phyloP scores from a whole-genome alignment of 495 filamentous ascomycete genomes.

The Daldinia decipiens region DNA sequence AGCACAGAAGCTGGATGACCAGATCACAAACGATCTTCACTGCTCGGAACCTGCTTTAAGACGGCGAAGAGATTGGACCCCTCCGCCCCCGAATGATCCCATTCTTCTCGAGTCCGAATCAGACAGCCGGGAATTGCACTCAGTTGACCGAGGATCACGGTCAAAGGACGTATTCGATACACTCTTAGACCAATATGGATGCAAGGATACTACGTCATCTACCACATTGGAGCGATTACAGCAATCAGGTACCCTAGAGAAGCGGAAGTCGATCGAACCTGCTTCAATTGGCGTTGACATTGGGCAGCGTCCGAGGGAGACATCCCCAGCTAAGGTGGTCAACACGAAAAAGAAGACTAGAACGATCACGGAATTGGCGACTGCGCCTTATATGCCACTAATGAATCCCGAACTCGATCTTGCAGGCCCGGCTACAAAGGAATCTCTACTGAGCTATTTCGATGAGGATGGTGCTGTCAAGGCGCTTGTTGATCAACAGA shows the following conservation, averaged over 20 bases:
- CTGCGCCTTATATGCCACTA: conserved; percentile 71
- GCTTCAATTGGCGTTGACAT: conserved; percentile 45
- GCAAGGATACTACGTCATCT: conserved; percentile 28
- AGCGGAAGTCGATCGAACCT: conserved; percentile 63
- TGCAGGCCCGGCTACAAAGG: conserved; percentile 41
- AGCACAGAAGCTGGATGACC: conserved; percentile 4
- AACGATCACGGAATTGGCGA: conserved; percentile 88
- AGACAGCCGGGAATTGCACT: conserved; percentile 42
- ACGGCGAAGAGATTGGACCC: conserved; percentile 68
- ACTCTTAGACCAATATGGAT: conserved; percentile 49
- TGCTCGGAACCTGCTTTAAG: conserved; percentile 57
- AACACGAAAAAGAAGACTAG: conserved; percentile 74
- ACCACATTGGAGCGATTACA: neutral
- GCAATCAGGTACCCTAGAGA: conserved; percentile 51
- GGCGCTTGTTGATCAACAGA: conserved; percentile 47
- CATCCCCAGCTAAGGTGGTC: conserved; percentile 61
- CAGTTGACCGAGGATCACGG: conserved; percentile 12
- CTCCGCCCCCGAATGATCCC: conserved; percentile 53
- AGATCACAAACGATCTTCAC: conserved; percentile 43
- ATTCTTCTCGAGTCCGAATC: conserved; percentile 36
- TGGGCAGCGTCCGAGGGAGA: conserved; percentile 31
- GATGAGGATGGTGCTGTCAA: conserved; percentile 46
- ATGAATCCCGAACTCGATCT: conserved; percentile 46
- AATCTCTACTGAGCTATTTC: conserved; percentile 50
- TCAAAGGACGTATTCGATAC: conserved; percentile 48